Conservation (phyloP, 371 early-diverging fungal species). For the Zychaea mexicana region DNA sequence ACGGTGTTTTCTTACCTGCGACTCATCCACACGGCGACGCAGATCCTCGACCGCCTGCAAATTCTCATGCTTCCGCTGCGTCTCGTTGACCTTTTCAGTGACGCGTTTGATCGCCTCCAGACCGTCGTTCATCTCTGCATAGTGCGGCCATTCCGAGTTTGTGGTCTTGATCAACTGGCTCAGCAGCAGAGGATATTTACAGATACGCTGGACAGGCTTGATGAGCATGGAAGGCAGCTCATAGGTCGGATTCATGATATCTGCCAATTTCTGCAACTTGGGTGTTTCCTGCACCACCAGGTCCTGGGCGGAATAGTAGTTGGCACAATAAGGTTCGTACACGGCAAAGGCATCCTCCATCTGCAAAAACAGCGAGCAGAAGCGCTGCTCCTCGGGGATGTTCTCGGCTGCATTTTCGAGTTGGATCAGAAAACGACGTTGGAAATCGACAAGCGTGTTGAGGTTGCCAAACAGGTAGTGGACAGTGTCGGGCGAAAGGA, state of each 20-base stretch:
- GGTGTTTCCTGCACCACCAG: constrained; percentile 49
- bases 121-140: constrained; percentile 79
- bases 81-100: constrained; percentile 90
- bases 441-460: constrained; percentile 91
- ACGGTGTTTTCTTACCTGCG: constrained; percentile 23
- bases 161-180: constrained; percentile 82
- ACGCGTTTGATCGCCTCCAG: constrained; percentile 82
- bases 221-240: constrained; percentile 91
- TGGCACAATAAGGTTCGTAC: constrained; percentile 94
- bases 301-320: constrained; percentile 79
- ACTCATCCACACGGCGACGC: constrained; percentile 66
- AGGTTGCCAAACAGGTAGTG: constrained; percentile 91
- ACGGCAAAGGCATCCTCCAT: constrained; percentile 87
- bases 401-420: constrained; percentile 83
- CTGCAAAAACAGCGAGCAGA: constrained; percentile 81
- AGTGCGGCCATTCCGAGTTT: constrained; percentile 67
- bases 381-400: constrained; percentile 78
- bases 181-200: constrained; percentile 94
- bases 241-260: constrained; percentile 81
- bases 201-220: constrained; percentile 96
- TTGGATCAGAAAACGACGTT: constrained; percentile 92
- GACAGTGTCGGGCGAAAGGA: constrained; percentile 74
- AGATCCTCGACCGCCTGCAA: constrained; percentile 72
- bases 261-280: constrained; percentile 56
- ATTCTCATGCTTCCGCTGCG: constrained; percentile 88